Evolutionary conservation across 2,329 filamentous ascomycete species (phyloP).

Genomic region (Hypoxylon sp.): DNA sequence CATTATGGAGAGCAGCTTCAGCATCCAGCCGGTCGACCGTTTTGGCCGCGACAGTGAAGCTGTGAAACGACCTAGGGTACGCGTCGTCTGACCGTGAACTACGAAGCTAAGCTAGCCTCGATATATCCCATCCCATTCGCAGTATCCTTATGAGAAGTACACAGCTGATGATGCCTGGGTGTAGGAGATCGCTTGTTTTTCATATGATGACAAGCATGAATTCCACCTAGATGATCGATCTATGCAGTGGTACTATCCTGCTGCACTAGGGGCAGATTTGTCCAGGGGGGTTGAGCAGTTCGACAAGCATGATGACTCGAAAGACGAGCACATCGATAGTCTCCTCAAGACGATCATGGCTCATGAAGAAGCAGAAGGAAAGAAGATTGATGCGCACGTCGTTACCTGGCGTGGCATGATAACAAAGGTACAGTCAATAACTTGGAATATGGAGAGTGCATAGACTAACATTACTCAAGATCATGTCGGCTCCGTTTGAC

Average conservation of each 20-base stretch:
- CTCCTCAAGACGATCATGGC: conserved; percentile 78
- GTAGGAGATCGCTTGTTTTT: conserved; percentile 91
- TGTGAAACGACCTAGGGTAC: conserved; percentile 77
- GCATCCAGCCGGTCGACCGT: conserved; percentile 72
- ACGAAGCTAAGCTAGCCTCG: background rate
- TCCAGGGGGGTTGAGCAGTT: conserved; percentile 84
- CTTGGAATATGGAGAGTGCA: background rate
- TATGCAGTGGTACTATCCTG: conserved; percentile 87
- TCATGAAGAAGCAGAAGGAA: conserved; percentile 73
- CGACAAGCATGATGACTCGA: conserved; percentile 78
- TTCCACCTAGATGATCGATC: conserved; percentile 81
- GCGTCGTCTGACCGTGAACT: conserved; percentile 18
- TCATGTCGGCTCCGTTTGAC: conserved; percentile 86
- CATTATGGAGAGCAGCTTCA: conserved; percentile 54
- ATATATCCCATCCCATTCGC: background rate
- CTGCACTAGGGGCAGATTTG: conserved; percentile 73
- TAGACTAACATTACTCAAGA: conserved; percentile 59
- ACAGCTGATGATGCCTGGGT: background rate
- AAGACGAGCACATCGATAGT: conserved; percentile 88
- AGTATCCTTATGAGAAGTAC: background rate
- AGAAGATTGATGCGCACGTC: conserved; percentile 76
- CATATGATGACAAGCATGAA: conserved; percentile 84
- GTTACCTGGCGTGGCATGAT: conserved; percentile 98
- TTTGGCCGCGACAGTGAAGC: conserved; percentile 73
- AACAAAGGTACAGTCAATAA: conserved; percentile 76